A percentile compares a stretch with the other conserved stretches of the same genome.
phyloP scores from a whole-genome alignment of 1,139 yeast genomes.

The Nakaseomyces delphensis region DNA sequence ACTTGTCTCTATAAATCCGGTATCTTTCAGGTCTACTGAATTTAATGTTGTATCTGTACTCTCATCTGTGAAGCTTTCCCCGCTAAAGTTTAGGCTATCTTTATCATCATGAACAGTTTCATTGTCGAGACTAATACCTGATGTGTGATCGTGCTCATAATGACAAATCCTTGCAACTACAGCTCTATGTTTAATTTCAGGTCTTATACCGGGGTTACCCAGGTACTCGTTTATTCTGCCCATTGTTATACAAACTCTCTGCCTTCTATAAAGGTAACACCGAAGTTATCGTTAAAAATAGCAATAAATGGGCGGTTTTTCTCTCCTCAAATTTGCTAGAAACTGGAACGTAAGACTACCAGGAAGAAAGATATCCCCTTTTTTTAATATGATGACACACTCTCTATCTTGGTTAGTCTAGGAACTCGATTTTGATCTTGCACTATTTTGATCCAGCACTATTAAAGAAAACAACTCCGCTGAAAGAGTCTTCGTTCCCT shows the following conservation, averaged over 20 bases:
- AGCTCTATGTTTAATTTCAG: conserved; percentile 7
- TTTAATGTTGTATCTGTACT: conserved; percentile 4
- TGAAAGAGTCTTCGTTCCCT: too few relatives aligned
- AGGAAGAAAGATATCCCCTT: too few relatives aligned
- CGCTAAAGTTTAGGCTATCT: not conserved
- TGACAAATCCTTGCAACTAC: not conserved
- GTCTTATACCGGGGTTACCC: conserved; percentile 7
- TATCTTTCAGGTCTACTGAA: conserved; percentile 2
- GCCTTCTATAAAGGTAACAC: too few relatives aligned
- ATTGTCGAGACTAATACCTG: not conserved
- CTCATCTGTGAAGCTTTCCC: conserved; percentile 4
- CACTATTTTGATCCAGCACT: too few relatives aligned
- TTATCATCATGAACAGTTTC: not conserved
- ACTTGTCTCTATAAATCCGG: conserved; percentile 14
- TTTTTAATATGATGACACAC: too few relatives aligned
- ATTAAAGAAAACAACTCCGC: too few relatives aligned
- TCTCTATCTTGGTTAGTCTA: too few relatives aligned
- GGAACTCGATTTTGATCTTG: too few relatives aligned
- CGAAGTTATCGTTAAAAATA: too few relatives aligned
- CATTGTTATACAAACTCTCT: not conserved
- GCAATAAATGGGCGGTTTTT: too few relatives aligned
- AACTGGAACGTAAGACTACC: too few relatives aligned
- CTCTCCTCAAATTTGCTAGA: too few relatives aligned
- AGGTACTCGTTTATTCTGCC: conserved; percentile 6
- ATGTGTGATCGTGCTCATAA: not conserved